phyloP scores from a whole-genome alignment of 2,329 filamentous ascomycete species.

The Aspergillus sp. region DNA sequence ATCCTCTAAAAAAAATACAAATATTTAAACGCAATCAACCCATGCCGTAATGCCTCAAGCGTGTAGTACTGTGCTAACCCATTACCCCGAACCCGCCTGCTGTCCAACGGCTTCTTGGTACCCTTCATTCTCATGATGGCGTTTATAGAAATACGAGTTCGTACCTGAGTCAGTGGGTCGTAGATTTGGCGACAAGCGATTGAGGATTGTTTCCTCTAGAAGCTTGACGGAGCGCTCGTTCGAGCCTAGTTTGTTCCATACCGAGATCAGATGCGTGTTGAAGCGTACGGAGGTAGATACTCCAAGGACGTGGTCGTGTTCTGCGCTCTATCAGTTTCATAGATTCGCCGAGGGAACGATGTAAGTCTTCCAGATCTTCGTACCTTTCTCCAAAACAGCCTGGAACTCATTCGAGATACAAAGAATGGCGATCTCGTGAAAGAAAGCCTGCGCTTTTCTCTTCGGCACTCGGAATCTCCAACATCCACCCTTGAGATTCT shows the following conservation, averaged over 20 bases:
- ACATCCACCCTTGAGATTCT: constrained; percentile 80
- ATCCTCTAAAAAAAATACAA: background rate
- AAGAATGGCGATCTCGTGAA: constrained; percentile 37
- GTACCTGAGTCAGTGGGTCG: constrained; percentile 61
- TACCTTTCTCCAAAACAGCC: constrained; percentile 75
- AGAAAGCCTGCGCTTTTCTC: constrained; percentile 57
- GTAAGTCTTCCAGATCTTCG: constrained; percentile 37
- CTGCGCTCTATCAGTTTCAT: constrained; percentile 42
- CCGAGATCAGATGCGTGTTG: constrained; percentile 81
- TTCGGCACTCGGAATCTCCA: constrained; percentile 93
- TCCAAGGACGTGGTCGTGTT: constrained; percentile 81
- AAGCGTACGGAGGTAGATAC: constrained; percentile 85
- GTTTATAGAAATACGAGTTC: constrained; percentile 68
- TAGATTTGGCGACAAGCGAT: constrained; percentile 71
- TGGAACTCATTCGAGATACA: constrained; percentile 42
- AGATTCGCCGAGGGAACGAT: background rate
- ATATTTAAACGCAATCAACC: background rate
- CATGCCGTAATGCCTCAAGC: background rate
- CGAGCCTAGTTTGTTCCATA: constrained; percentile 89
- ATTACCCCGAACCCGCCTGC: background rate
- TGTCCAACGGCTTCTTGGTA: constrained; percentile 57
- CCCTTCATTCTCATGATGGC: constrained; percentile 82
- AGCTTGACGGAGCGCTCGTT: constrained; percentile 76
- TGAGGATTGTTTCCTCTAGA: constrained; percentile 70
- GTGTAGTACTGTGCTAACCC: background rate